These are phyloP conservation scores for Saccharomycopsis schoenii DNA, from an alignment of 805 yeast genomes.

Conservation along the genomic window DNA sequence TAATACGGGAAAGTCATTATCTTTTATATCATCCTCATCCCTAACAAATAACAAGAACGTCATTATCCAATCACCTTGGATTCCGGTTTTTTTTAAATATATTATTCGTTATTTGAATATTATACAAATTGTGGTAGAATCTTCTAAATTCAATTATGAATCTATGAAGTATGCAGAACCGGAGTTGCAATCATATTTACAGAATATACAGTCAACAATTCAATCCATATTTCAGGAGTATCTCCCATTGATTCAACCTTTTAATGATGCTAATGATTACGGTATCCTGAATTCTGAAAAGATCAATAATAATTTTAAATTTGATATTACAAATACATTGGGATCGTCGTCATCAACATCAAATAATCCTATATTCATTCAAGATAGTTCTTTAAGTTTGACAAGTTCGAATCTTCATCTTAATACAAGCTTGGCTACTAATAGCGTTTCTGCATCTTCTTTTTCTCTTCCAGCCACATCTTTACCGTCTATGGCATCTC, in stretches of 20 bases:
- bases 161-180: constrained; percentile 8
- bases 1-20: background rate
- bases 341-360: background rate
- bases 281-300: constrained; percentile 12
- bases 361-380: background rate
- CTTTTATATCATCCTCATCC: constrained; percentile 3
- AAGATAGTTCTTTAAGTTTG: background rate
- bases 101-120: constrained; percentile 17
- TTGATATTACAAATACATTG: background rate
- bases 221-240: constrained; percentile 2
- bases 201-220: background rate
- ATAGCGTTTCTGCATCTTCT: background rate
- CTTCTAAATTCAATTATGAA: constrained; percentile 23
- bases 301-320: constrained; percentile 12
- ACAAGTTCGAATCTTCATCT: background rate
- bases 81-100: constrained; percentile 25
- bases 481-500: background rate
- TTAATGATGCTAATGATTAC: constrained; percentile 19
- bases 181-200: background rate
- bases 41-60: background rate
- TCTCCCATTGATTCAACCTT: constrained; percentile 24
- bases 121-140: constrained; percentile 24
- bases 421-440: background rate
- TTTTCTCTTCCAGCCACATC: background rate
- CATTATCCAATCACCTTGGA: constrained; percentile 21